Base-by-base conservation (phyloP, 2,329 filamentous ascomycete genomes). In the Talaromyces albobiverticillius region DNA sequence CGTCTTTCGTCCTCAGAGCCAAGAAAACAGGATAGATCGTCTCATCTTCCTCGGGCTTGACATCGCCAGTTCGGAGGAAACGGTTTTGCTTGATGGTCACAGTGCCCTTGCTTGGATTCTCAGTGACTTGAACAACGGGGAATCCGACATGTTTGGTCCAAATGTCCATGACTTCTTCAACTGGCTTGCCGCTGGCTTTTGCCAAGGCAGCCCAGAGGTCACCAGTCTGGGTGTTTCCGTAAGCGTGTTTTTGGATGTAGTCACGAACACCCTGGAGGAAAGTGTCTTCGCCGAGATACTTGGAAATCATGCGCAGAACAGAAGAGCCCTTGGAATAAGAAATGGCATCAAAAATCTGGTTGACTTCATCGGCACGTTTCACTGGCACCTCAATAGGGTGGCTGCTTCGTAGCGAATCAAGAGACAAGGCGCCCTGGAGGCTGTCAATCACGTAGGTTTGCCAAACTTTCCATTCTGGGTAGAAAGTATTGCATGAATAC, bases 401-500 rank as follows among this genome's bases (percentile, higher is more conserved):
- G 66, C 90, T 95, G 82, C 91, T 96, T 63, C 93, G 85, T 51
- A 97, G 77, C 3, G 92, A 95, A 71, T 97, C 93, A 5, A 97
- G 82, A 20, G 87, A 86, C 34, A 97, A 80, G 2, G 93, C 93
- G 59, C 89, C 87, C 69, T 95, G 90, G 54, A 97, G 81, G 65
- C 90, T 95, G 67, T 96, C 92, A 29, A 89, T 92, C 54, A 97
- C 92, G 70, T 96, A 97, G 25, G 86, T 87, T 73, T 97, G 85
- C 93, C 93, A 97, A 13, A 97, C 90, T 74, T 95, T 95, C 93
- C 93, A 97, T 72, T 97, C 93, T 8, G 93, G 93, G 74, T 92
- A 97, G 79, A 97, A 96, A 55, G 83, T 82, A 71, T 97, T 93
- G 81, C 90, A 95, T 41, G 89, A 91, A 75, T 94, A 94, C 90